These are phyloP conservation scores for Scytalidium sp. DNA, from an alignment of 2,329 filamentous ascomycete species.

Conservation along the genomic window DNA sequence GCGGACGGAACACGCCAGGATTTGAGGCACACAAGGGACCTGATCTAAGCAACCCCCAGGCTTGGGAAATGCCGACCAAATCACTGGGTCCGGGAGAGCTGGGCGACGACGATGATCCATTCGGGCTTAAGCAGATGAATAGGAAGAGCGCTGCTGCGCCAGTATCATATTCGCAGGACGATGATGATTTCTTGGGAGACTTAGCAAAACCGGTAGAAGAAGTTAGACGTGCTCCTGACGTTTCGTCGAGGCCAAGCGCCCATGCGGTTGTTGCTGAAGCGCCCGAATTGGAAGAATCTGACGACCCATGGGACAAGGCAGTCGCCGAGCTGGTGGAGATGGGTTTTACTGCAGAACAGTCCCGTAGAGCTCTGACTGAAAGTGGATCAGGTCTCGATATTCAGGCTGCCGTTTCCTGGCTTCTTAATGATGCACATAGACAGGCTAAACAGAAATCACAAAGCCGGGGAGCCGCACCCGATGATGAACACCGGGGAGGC, in stretches of 20 bases:
- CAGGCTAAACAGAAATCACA: conserved; percentile 73
- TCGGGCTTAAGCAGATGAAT: conserved; percentile 68
- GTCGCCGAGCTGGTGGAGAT: conserved; percentile 91
- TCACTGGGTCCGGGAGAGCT: conserved; percentile 29
- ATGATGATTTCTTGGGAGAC: conserved; percentile 65
- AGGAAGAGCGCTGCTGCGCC: conserved; percentile 24
- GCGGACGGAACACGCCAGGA: conserved; percentile 39
- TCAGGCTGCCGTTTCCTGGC: conserved; percentile 82
- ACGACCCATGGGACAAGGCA: conserved; percentile 72
- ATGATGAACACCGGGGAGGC: conserved; percentile 23
- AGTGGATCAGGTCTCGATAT: conserved; percentile 78
- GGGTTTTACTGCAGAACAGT: conserved; percentile 84
- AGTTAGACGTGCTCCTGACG: conserved; percentile 41
- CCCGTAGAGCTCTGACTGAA: conserved; percentile 74
- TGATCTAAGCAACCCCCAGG: conserved; percentile 51
- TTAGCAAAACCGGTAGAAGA: conserved; percentile 63
- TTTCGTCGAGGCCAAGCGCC: conserved; percentile 30
- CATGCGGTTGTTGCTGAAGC: conserved; percentile 17
- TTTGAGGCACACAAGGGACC: conserved; percentile 34
- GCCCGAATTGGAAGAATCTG: conserved; percentile 19
- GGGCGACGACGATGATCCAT: conserved; percentile 75
- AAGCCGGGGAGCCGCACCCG: conserved; percentile 35
- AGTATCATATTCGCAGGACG: conserved; percentile 38
- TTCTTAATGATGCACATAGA: conserved; percentile 78
- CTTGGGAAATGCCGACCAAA: conserved; percentile 44